Evolutionary conservation across 148 eudicot species (phyloP), one percentile per base, ranked within the genome.

Genomic region (Fagopyrum tataricum): DNA sequence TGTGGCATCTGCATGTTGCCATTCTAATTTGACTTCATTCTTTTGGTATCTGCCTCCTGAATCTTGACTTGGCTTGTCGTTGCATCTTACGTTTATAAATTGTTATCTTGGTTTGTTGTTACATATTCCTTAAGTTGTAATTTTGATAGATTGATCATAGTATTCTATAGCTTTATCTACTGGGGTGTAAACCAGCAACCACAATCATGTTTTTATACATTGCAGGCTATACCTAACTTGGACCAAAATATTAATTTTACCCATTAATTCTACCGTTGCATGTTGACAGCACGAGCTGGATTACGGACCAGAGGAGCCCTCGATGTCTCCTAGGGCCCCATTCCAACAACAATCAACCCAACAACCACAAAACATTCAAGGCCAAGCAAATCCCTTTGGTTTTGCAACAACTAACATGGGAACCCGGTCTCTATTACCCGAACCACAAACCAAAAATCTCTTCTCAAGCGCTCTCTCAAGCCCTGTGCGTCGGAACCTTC

Each of bases 381-480:
- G 58, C 67, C 42, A 79, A 58, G 73, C 66, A 1, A 80, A 80
- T 18, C 67, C 77, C 68, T 67, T 73, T 72, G 72, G 71, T 72
- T 80, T 82, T 2, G 71, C 78, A 74, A 42, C 73, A 37, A 39
- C 71, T 52, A 47, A 24, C 41, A 81, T 76, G 44, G 89, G 78
- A 68, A 74, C 80, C 53, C 82, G 87, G 14, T 72, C 87, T 0
- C 89, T 83, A 61, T 85, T 86, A 56, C 15, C 2, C 37, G 96
- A 92, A 67, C 83, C 77, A 40, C 96, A 88, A 73, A 78, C 89
- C 6, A 90, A 83, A 76, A 88, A 87, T 81, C 75, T 88, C 55
- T 93, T 90, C 84, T 88, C 96, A 46, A 88, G 88, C 81, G 98
- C 98, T 62, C 78, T 90, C 21, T 84, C 96, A 0, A 92, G 97